Evolutionary conservation across 176 grass and related monocot species (phyloP), one percentile per base, ranked within the genome.

Genomic region (Phoenix roebelenii): DNA sequence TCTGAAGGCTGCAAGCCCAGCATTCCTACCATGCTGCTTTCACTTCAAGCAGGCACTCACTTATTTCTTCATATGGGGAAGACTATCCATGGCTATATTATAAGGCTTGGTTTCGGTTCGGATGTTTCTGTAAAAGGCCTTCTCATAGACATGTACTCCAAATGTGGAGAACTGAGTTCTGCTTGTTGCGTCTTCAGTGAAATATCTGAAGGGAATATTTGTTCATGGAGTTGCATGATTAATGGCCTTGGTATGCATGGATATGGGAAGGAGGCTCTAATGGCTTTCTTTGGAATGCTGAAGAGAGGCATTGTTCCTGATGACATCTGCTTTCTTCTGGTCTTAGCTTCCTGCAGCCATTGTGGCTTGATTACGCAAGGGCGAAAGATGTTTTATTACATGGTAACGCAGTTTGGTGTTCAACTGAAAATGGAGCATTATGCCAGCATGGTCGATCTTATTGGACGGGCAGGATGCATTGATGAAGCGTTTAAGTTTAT

Each of bases 201-300:
- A 22, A 25, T 52, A 22, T n/a, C 49, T 3, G n/a, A 52, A 52
- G 48, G 22, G 0, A 65, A 65, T 26, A 23, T 65, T 25, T 5
- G 25, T 23, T 50, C 49, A 65, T 65, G 63, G 63, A 65, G 19
- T 52, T 65, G 49, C 23, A 65, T 65, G 63, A 52, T 65, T 18
- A 48, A 52, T 52, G 63, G 63, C 1, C 63, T 65, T 65, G 63
- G 63, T 23, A 65, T 65, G 63, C 63, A 65, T 52, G 63, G 49
- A 28, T 28, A 52, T 18, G 63, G 63, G 4, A 52, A 5, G 20
- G 15, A 23, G 15, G 63, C 63, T 16, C 63, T 65, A 7, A 65
- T 52, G 48, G 49, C 48, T 15, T 65, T 52, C 23, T 65, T 65
- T 10, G 22, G 25, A n/a, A 65, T 65, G 63, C 2, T 65, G 19